These are phyloP conservation scores for Pseudozyma tsukubaensis DNA, from an alignment of 1,284 basidiomycete species.

Conservation along the genomic window DNA sequence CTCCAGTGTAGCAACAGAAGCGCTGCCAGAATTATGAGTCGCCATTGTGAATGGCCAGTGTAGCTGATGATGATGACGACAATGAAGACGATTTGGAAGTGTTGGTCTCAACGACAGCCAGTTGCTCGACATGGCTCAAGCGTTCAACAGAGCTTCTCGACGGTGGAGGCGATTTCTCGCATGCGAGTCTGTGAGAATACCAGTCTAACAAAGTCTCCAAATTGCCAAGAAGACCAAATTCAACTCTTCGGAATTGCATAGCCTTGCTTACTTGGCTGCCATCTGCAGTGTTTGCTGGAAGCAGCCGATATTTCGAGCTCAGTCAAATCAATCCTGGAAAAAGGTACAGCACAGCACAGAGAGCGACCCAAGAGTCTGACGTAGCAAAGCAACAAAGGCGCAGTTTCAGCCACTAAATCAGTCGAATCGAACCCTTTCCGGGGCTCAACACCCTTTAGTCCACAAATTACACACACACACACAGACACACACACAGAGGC, in stretches of 20 bases:
- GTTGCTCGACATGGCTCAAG: conserved; percentile 8
- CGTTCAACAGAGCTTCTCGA: neutral
- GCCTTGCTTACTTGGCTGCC: no score
- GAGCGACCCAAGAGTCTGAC: neutral
- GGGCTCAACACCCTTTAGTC: no score
- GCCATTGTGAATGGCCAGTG: conserved; percentile 11
- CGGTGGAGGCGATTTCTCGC: neutral
- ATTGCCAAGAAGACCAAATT: conserved; percentile 3
- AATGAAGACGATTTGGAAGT: conserved; percentile 2
- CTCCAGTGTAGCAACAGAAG: conserved; percentile 12
- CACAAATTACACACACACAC: no score
- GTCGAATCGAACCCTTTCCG: no score
- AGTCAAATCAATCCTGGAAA: neutral
- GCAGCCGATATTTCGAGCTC: neutral
- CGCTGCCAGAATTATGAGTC: neutral
- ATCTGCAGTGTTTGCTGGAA: no score
- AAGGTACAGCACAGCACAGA: neutral
- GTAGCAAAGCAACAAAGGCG: neutral
- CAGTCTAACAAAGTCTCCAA: neutral
- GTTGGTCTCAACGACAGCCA: no score
- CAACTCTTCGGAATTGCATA: neutral
- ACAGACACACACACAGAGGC: no score
- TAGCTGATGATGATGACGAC: neutral
- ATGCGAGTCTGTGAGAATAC: neutral
- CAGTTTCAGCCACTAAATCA: no score